phyloP scores from a whole-genome alignment of 2,329 filamentous ascomycete genomes.

The Cladosporium sp. region DNA sequence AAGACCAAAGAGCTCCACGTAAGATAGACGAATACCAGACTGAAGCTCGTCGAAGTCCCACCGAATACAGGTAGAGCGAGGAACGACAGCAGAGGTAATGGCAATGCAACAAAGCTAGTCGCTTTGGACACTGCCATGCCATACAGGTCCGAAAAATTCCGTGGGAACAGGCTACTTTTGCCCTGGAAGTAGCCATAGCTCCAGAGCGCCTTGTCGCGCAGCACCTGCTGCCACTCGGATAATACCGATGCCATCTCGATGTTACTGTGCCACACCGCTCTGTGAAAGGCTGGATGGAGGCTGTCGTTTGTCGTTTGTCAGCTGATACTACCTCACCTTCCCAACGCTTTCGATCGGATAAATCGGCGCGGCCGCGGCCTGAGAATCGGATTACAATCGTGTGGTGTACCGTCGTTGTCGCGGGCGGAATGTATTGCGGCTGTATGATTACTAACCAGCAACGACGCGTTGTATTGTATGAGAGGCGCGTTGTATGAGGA shows the following conservation, averaged over 20 bases:
- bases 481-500: not conserved
- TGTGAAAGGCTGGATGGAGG: not conserved
- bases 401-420: not conserved
- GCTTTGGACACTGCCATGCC: slow-evolving; percentile 32
- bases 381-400: not conserved
- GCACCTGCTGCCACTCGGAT: slow-evolving; percentile 24
- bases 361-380: not conserved
- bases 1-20: slow-evolving; percentile 84
- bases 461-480: not conserved
- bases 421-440: not conserved
- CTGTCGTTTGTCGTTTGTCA: slow-evolving; percentile 1
- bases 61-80: slow-evolving; percentile 73
- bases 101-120: slow-evolving; percentile 35
- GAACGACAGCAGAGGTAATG: slow-evolving; percentile 56
- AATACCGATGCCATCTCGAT: slow-evolving; percentile 19
- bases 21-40: slow-evolving; percentile 85
- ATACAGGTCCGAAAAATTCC: slow-evolving; percentile 31
- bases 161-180: slow-evolving; percentile 30
- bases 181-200: slow-evolving; percentile 38
- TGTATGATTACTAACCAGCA: slow-evolving; percentile 1
- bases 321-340: slow-evolving; percentile 14
- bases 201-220: slow-evolving; percentile 34
- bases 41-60: slow-evolving; percentile 77
- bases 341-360: not conserved
- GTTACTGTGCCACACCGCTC: not conserved